phyloP scores from a whole-genome alignment of 2,329 filamentous ascomycete species.

The Exophiala bonariae region DNA sequence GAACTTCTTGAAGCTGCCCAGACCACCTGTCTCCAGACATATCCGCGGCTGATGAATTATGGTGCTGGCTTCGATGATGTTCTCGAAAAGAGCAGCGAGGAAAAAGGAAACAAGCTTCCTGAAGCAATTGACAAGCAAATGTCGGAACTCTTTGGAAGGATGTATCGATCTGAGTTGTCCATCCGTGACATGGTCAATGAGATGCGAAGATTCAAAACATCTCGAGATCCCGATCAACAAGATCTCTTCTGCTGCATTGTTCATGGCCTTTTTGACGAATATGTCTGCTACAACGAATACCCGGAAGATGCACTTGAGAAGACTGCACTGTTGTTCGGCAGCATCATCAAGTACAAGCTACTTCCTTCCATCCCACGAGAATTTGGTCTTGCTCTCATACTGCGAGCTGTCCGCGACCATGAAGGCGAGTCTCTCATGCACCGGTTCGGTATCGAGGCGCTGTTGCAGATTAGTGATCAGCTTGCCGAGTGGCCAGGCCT shows the following conservation, averaged over 20 bases:
- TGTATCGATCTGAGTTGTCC: constrained; percentile 90
- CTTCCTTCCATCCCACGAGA: constrained; percentile 88
- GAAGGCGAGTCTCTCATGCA: constrained; percentile 86
- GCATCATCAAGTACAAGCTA: constrained; percentile 90
- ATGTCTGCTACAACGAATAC: constrained; percentile 91
- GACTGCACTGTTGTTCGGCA: constrained; percentile 93
- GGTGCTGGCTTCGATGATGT: constrained; percentile 89
- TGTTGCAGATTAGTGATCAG: constrained; percentile 81
- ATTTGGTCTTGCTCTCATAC: constrained; percentile 93
- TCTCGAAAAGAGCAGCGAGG: constrained; percentile 79
- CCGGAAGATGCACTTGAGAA: constrained; percentile 94
- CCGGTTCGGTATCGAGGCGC: constrained; percentile 93
- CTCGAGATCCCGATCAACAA: constrained; percentile 78
- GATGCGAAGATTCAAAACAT: constrained; percentile 84
- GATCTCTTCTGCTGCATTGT: constrained; percentile 99
- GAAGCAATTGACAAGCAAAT: constrained; percentile 81
- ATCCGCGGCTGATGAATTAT: constrained; percentile 94
- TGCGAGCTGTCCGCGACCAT: constrained; percentile 91
- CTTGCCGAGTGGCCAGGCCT: constrained; percentile 95
- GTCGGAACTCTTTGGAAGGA: constrained; percentile 96
- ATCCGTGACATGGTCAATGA: constrained; percentile 83
- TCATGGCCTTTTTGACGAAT: constrained; percentile 95
- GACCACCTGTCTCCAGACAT: constrained; percentile 84
- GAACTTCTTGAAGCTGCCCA: constrained; percentile 78
- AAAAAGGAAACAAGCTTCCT: constrained; percentile 73